phyloP scores from a whole-genome alignment of 345 rosid genomes.

The Ceriops tagal region DNA sequence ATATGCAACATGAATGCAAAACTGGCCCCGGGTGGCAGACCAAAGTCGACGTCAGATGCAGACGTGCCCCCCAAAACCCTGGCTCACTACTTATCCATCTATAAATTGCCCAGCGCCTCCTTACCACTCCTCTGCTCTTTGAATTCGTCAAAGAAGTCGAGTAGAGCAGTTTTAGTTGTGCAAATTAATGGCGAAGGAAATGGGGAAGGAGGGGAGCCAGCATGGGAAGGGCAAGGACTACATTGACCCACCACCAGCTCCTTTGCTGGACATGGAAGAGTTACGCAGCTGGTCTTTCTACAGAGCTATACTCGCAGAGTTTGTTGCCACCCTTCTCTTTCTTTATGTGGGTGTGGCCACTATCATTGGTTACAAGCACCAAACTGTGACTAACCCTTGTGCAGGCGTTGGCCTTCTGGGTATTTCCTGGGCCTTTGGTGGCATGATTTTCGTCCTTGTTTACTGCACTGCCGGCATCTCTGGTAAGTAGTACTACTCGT shows the following conservation, averaged over 20 bases:
- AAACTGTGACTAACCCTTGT: background rate
- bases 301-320: constrained; percentile 14
- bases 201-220: background rate
- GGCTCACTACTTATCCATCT: too few relatives aligned
- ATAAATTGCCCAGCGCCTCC: too few relatives aligned
- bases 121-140: too few relatives aligned
- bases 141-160: too few relatives aligned
- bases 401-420: constrained; percentile 8
- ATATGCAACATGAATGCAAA: too few relatives aligned
- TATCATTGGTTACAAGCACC: background rate
- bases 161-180: background rate
- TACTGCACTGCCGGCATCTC: constrained; percentile 16
- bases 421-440: constrained; percentile 8
- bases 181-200: background rate
- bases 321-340: constrained; percentile 9
- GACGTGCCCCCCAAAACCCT: too few relatives aligned
- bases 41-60: too few relatives aligned
- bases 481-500: background rate
- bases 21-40: too few relatives aligned
- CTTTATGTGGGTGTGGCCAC: background rate
- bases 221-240: constrained; percentile 5
- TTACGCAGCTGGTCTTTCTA: constrained; percentile 7
- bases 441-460: constrained; percentile 14
- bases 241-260: constrained; percentile 14
- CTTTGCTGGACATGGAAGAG: constrained; percentile 5